Evolutionary conservation across 2,329 filamentous ascomycete genomes (phyloP), one percentile per base, ranked within the genome.

Genomic region (Trichoderma hamatum): DNA sequence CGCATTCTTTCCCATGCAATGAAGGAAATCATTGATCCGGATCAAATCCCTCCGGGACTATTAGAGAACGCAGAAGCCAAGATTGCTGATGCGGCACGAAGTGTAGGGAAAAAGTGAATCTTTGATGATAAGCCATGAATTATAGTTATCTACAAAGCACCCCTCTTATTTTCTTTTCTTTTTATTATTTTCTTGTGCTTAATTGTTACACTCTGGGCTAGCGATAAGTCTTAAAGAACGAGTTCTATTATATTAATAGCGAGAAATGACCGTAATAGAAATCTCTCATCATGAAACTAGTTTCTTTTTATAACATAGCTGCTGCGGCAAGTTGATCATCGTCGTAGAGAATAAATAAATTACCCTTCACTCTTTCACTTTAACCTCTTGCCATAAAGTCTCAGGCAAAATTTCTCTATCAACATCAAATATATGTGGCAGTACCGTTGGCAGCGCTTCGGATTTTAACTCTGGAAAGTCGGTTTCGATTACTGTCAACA

Each of bases 361-460:
- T 16, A 1, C 9, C 26, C 14, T 30, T 32, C 11, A 46, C 30
- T 66, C 28, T n/a, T 46, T 49, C 2, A 58, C 52, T 34, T 19
- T 19, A 26, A 66, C 63, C 13, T 49, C 52, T 26, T 66, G 63
- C 63, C 52, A 66, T n/a, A 66, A 24, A 2, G 36, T 66, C 3
- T 58, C 52, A 7, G 63, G 63, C 24, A 58, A n/a, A 66, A 32
- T 58, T 10, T 49, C 7, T 13, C 26, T 58, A n/a, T 66, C 63
- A 5, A 66, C 63, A 34, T 66, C 52, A 34, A 58, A 66, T 21
- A 66, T 66, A 4, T 66, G 63, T n/a, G 63, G 63, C 26, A 66
- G 9, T 7, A 66, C 28, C 26, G 63, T 66, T 14, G 52, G 63
- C 21, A 66, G n/a, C 16, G 52, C 63, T 34, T 58, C 63, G 7